Evolutionary conservation across 2,329 filamentous ascomycete species (phyloP).

Genomic region (Ceratocystis colombiana): DNA sequence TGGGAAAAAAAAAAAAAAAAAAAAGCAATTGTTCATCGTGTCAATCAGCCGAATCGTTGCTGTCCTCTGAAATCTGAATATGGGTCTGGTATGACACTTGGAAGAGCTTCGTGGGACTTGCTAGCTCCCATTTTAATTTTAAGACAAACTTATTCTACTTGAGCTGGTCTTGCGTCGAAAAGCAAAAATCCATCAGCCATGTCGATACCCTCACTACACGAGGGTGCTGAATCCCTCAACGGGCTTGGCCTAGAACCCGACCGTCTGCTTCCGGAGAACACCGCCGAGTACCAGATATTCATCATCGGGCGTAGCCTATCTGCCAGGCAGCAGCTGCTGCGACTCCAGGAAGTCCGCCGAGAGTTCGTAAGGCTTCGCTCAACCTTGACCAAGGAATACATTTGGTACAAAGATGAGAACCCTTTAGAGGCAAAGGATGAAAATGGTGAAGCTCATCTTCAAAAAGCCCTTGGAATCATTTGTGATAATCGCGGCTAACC

Average conservation of each 20-base stretch:
- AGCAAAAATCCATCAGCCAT: not conserved
- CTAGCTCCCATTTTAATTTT: not conserved
- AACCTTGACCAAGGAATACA: constrained; percentile 66
- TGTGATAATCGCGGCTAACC: not conserved
- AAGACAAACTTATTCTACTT: not conserved
- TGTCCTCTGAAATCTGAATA: too few species aligned
- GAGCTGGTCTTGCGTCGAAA: not conserved
- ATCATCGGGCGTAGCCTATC: constrained; percentile 49
- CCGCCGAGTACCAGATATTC: constrained; percentile 74
- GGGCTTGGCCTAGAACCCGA: not conserved
- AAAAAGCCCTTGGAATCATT: not conserved
- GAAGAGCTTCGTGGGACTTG: too few species aligned
- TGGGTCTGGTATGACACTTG: too few species aligned
- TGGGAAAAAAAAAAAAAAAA: too few species aligned
- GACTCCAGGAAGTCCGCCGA: constrained; percentile 63
- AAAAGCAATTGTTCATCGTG: too few species aligned
- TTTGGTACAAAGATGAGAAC: constrained; percentile 87
- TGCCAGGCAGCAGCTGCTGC: constrained; percentile 48
- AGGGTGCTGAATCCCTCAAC: not conserved
- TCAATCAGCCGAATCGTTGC: too few species aligned
- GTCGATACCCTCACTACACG: not conserved
- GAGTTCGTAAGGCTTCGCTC: constrained; percentile 53
- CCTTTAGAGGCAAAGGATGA: constrained; percentile 54
- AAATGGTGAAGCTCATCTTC: constrained; percentile 38
- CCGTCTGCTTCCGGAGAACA: constrained; percentile 59